Evolutionary conservation across 139 green algal species (phyloP).

Genomic region (Micromonas pusilla): DNA sequence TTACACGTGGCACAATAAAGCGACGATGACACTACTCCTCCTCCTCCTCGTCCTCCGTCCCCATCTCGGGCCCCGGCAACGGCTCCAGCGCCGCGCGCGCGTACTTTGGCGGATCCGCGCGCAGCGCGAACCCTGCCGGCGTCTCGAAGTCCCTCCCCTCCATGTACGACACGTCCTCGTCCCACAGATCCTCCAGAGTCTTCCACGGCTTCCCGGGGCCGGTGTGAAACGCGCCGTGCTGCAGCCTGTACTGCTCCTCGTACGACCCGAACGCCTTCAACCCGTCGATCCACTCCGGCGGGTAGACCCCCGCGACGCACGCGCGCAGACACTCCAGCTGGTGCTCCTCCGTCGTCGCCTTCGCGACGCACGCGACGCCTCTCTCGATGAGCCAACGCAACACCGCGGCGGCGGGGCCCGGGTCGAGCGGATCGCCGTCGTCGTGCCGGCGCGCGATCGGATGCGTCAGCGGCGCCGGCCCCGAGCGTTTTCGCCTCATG

Average conservation of each 20-base stretch:
- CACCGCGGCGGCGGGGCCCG: slow-evolving; percentile 65
- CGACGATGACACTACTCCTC: no score
- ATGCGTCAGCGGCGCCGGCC: neutral
- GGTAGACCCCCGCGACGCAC: slow-evolving; percentile 52
- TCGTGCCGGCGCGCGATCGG: no score
- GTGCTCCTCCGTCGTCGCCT: slow-evolving; percentile 61
- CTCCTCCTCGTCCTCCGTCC: no score
- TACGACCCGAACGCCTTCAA: slow-evolving; percentile 41
- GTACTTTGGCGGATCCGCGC: neutral
- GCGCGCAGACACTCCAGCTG: slow-evolving; percentile 77
- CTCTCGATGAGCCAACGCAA: slow-evolving; percentile 83
- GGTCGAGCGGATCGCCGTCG: neutral
- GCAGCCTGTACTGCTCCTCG: slow-evolving; percentile 13
- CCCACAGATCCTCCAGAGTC: slow-evolving; percentile 20
- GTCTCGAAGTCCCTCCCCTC: slow-evolving; percentile 1
- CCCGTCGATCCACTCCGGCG: slow-evolving; percentile 47
- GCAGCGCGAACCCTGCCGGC: slow-evolving; percentile 17
- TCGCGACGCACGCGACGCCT: slow-evolving; percentile 76
- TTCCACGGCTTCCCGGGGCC: neutral
- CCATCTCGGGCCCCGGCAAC: no score
- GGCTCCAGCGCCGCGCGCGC: no score
- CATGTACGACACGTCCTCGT: slow-evolving; percentile 25
- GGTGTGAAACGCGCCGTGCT: slow-evolving; percentile 19
- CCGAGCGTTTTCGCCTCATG: neutral
- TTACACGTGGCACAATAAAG: no score